Evolutionary conservation across 2,329 filamentous ascomycete genomes (phyloP).

Genomic region (Rosellinia necatrix): DNA sequence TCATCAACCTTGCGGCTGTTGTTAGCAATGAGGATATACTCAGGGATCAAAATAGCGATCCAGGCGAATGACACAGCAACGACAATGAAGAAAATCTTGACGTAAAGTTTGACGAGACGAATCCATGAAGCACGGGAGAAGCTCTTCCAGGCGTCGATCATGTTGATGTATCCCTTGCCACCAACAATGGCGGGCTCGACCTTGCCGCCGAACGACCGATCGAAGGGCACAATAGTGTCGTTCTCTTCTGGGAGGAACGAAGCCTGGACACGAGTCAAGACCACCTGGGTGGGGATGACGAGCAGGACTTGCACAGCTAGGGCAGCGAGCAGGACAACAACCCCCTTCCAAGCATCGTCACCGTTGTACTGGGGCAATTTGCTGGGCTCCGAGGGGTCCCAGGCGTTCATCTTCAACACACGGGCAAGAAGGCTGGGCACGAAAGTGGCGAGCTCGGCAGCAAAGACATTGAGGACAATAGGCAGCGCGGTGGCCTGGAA

Average conservation of each 20-base stretch:
- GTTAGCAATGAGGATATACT: constrained; percentile 51
- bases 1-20: constrained; percentile 20
- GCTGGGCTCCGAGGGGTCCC: constrained; percentile 45
- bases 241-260: constrained; percentile 81
- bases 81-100: constrained; percentile 69
- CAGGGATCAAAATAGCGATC: constrained; percentile 53
- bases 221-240: constrained; percentile 86
- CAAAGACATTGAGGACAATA: constrained; percentile 64
- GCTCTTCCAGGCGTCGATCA: constrained; percentile 77
- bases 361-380: constrained; percentile 45
- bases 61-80: constrained; percentile 54
- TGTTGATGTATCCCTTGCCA: constrained; percentile 71
- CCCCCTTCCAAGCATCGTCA: constrained; percentile 51
- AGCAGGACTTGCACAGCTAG: constrained; percentile 63
- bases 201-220: constrained; percentile 81
- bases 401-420: constrained; percentile 52
- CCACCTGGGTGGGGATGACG: constrained; percentile 75
- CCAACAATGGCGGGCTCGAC: constrained; percentile 76
- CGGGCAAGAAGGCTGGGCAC: constrained; percentile 54
- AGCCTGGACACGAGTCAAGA: constrained; percentile 82
- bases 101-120: constrained; percentile 74
- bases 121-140: constrained; percentile 75
- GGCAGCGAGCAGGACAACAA: constrained; percentile 51
- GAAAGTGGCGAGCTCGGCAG: constrained; percentile 54
- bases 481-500: constrained; percentile 73